Conservation (phyloP, 2,329 filamentous ascomycete genomes). For the Claviceps quebecensis region DNA sequence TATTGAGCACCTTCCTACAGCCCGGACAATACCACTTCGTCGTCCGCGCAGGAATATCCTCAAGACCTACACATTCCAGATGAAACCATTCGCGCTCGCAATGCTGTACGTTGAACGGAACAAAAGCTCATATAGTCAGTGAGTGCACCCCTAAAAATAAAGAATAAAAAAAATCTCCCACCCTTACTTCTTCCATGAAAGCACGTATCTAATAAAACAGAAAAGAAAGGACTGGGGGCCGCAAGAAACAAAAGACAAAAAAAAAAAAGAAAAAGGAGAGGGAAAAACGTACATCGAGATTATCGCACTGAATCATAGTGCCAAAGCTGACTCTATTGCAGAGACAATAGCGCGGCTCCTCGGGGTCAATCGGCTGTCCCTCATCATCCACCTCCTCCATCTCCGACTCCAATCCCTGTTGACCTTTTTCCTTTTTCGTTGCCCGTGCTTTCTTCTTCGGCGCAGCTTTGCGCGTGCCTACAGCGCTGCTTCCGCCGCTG, state of each 20-base stretch:
- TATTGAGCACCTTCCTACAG: constrained; percentile 49
- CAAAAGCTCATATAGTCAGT: too few species aligned
- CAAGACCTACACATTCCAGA: constrained; percentile 59
- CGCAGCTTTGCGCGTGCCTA: constrained; percentile 57
- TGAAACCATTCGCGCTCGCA: constrained; percentile 82
- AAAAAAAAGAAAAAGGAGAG: too few species aligned
- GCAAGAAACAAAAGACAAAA: neutral
- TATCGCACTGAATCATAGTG: constrained; percentile 73
- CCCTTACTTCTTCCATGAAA: too few species aligned
- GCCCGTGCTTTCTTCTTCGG: constrained; percentile 48
- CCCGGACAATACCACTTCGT: constrained; percentile 79
- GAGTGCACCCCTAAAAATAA: too few species aligned
- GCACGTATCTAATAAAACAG: too few species aligned
- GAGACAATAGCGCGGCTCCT: constrained; percentile 64
- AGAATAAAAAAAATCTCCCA: too few species aligned
- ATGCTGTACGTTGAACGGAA: constrained; percentile 23
- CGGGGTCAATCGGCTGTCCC: constrained; percentile 55
- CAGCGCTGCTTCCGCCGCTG: constrained; percentile 49
- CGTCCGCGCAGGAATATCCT: constrained; percentile 53
- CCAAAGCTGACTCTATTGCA: constrained; percentile 72
- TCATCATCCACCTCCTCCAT: constrained; percentile 53
- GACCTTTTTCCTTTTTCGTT: constrained; percentile 33
- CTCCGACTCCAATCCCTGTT: constrained; percentile 24
- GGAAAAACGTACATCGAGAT: constrained; percentile 48
- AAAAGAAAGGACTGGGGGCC: neutral